A percentile compares a stretch with the other conserved stretches of the same genome.
phyloP scores from a whole-genome alignment of 139 green algal genomes.

The Picochlorum sp. region DNA sequence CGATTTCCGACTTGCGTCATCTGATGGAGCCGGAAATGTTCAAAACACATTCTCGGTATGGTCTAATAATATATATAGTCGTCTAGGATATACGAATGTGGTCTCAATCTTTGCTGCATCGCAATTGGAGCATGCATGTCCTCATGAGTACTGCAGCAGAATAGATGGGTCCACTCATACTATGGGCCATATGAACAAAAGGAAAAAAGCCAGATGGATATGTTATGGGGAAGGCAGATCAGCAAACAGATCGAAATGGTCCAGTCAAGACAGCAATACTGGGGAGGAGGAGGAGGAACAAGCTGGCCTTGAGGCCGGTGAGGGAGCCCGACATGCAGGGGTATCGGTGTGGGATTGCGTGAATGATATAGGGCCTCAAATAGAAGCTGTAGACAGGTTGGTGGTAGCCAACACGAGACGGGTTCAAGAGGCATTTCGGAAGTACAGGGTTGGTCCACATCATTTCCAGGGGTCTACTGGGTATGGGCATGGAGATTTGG shows the following conservation, averaged over 20 bases:
- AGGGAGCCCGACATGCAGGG: neutral
- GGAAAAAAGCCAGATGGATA: neutral
- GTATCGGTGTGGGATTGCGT: constrained; percentile 13
- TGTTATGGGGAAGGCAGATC: constrained; percentile 37
- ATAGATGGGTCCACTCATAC: no score
- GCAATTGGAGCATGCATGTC: no score
- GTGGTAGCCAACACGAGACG: constrained; percentile 56
- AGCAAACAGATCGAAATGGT: constrained; percentile 59
- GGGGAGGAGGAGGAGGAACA: constrained; percentile 1
- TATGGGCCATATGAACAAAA: no score
- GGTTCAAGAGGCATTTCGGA: constrained; percentile 57
- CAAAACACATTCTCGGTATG: no score
- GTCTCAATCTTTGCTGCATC: no score
- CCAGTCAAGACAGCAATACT: constrained; percentile 7
- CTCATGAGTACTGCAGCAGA: no score
- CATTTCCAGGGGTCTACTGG: constrained; percentile 87
- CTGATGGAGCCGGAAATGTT: no score
- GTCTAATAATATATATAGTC: no score
- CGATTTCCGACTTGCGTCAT: no score
- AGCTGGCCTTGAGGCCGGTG: neutral
- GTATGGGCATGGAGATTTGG: constrained; percentile 88
- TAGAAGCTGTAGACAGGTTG: constrained; percentile 58
- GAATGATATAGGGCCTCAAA: constrained; percentile 24
- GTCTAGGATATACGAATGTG: no score
- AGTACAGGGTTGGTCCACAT: constrained; percentile 64